phyloP scores from a whole-genome alignment of 768 basidiomycete genomes.

The Coprinopsis marcescibilis region DNA sequence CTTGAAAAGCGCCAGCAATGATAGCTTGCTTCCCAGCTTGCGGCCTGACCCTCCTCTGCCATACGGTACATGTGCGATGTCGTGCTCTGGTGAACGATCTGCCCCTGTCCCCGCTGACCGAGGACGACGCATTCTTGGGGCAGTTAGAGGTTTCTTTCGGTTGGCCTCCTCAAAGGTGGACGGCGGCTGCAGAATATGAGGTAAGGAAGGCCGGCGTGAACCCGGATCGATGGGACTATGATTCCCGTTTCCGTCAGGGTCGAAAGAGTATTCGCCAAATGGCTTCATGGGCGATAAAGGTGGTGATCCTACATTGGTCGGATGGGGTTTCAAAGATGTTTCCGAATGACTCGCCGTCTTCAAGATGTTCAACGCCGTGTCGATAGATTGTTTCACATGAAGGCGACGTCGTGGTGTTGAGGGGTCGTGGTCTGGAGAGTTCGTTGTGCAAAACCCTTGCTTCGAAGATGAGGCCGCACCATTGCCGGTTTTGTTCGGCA shows the following conservation, averaged over 20 bases:
- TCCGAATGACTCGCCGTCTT: conserved; percentile 32
- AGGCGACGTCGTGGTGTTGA: conserved; percentile 42
- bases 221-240: conserved; percentile 26
- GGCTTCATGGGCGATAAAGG: conserved; percentile 36
- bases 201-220: conserved; percentile 65
- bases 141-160: conserved; percentile 30
- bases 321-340: conserved; percentile 14
- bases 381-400: conserved; percentile 74
- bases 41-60: conserved; percentile 32
- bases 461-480: conserved; percentile 10
- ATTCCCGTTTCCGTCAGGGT: conserved; percentile 26
- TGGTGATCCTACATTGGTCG: conserved; percentile 25
- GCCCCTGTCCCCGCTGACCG: conserved; percentile 69
- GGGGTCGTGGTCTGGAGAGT: conserved; percentile 22
- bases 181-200: conserved; percentile 41
- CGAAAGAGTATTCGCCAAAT: conserved; percentile 43
- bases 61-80: conserved; percentile 22
- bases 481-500: conserved; percentile 17
- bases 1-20: conserved; percentile 69
- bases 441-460: conserved; percentile 11
- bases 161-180: conserved; percentile 20
- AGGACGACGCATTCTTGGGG: conserved; percentile 45
- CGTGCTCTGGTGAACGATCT: conserved; percentile 34
- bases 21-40: conserved; percentile 65
- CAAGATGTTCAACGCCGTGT: conserved; percentile 58